Base-by-base conservation (phyloP, 2,329 filamentous ascomycete genomes). In the Rachicladosporium sp. region DNA sequence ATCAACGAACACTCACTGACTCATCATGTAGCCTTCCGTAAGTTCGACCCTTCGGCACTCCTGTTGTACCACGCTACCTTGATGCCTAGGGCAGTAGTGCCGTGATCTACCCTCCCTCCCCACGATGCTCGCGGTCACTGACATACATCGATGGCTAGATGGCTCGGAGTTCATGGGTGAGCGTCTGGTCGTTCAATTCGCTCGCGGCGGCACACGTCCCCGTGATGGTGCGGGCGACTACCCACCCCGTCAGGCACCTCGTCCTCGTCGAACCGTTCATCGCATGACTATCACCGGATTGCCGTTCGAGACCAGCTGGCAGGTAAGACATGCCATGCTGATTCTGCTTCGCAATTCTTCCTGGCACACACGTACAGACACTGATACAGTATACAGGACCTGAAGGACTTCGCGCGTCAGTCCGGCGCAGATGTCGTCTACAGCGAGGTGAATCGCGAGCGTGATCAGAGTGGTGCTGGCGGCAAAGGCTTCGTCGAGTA, bases 331-430 rank as follows among this genome's bases (percentile, higher is more conserved):
- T 38, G 13, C 27, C 8, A 11, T 35, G 23, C 33, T 31, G 15
- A 12, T 15, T n/a, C 29, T 31, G 51, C 50, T 46, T 19, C 5
- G 15, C 15, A 19, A 19, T 19, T 19, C 15, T 19, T 19, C 15
- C 15, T 19, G 15, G 15, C 15, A 19, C 15, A 19, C 15, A 19
- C 15, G 15, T 19, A 19, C 15, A 19, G 15, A 19, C 15, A 19
- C 15, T 19, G 48, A 48, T 27, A 8, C 23, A 30, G 43, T 13
- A 70, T 80, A 68, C 87, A 98, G 91, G 91, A 98, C 67, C 79
- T 98, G 40, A 98, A 98, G 83, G 91, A 98, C 65, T 98, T 98
- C 67, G 91, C 91, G 47, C 87, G 91, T 61, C 85, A 93, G 65
- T 93, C 89, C 63, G 87, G 87, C 65, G 76, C 94, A 64, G 91